phyloP scores from a whole-genome alignment of 805 yeast genomes.

The Barnettozyma wickerhamii region DNA sequence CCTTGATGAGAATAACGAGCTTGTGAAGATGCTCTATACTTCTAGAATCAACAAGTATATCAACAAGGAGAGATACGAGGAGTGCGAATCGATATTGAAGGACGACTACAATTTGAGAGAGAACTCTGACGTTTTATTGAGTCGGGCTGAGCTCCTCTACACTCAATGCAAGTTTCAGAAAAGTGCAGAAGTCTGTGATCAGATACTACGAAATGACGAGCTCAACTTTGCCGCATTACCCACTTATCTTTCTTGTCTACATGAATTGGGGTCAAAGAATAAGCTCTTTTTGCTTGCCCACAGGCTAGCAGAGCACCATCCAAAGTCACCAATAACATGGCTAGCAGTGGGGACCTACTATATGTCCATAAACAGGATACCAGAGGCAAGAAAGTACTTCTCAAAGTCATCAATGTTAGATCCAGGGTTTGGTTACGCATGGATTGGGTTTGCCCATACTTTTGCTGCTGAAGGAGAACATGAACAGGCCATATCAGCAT shows the following conservation, averaged over 20 bases:
- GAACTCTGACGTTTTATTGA: slow-evolving; percentile 64
- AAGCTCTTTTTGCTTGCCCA: slow-evolving; percentile 79
- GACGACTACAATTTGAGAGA: slow-evolving; percentile 70
- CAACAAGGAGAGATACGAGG: slow-evolving; percentile 52
- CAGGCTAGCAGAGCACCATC: slow-evolving; percentile 78
- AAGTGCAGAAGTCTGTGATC: slow-evolving; percentile 72
- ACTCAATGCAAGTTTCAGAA: slow-evolving; percentile 75
- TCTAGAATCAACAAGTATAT: slow-evolving; percentile 71
- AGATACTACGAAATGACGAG: slow-evolving; percentile 48
- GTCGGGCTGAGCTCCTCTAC: slow-evolving; percentile 66
- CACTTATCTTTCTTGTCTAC: slow-evolving; percentile 73
- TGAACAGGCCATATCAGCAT: slow-evolving; percentile 96
- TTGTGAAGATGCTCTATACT: slow-evolving; percentile 72
- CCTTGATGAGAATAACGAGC: slow-evolving; percentile 74
- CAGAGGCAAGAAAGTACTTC: slow-evolving; percentile 84
- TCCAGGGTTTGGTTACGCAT: slow-evolving; percentile 90
- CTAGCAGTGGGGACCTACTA: slow-evolving; percentile 90
- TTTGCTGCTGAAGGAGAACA: slow-evolving; percentile 98
- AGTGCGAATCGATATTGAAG: slow-evolving; percentile 58
- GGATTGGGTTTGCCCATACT: slow-evolving; percentile 98
- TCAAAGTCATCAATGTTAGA: slow-evolving; percentile 84
- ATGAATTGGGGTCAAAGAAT: slow-evolving; percentile 80
- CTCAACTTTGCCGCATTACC: slow-evolving; percentile 72
- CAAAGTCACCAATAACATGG: slow-evolving; percentile 83
- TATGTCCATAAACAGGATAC: slow-evolving; percentile 60